Evolutionary conservation across 768 basidiomycete species (phyloP).

Genomic region (Lactarius pseudohatsudake): DNA sequence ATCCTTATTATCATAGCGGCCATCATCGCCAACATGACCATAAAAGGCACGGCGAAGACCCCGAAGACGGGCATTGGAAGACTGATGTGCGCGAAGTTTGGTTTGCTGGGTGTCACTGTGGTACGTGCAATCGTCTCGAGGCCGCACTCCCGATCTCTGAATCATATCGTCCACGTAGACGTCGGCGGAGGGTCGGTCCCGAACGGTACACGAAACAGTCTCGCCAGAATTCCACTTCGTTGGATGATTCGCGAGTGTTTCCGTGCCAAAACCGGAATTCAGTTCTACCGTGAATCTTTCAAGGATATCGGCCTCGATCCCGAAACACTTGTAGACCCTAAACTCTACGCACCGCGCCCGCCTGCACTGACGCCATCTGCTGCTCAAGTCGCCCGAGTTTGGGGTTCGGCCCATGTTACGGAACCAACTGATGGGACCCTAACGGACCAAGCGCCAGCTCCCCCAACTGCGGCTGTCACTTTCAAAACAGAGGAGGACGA

Average conservation of each 20-base stretch:
- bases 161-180: constrained; percentile 43
- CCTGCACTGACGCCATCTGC: constrained; percentile 3
- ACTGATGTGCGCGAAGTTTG: constrained; percentile 78
- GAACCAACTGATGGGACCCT: constrained; percentile 28
- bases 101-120: constrained; percentile 75
- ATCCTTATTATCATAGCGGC: constrained; percentile 22
- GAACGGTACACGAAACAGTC: constrained; percentile 55
- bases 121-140: constrained; percentile 39
- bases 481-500: constrained; percentile 57
- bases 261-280: constrained; percentile 48
- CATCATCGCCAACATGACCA: constrained; percentile 33
- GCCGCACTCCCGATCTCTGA: not conserved
- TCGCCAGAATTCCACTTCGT: constrained; percentile 70
- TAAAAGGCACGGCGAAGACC: constrained; percentile 37
- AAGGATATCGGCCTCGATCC: constrained; percentile 37
- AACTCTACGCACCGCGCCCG: constrained; percentile 31
- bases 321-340: constrained; percentile 27
- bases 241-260: constrained; percentile 53
- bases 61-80: constrained; percentile 35
- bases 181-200: constrained; percentile 70
- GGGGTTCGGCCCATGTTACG: not conserved
- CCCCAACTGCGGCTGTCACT: constrained; percentile 25
- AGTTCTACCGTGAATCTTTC: constrained; percentile 37
- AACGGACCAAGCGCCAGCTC: constrained; percentile 12
- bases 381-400: not conserved